A percentile compares a stretch with the other conserved stretches of the same genome.
phyloP scores from a whole-genome alignment of 2,329 filamentous ascomycete genomes.

The Aspergillus fumigatiaffinis region DNA sequence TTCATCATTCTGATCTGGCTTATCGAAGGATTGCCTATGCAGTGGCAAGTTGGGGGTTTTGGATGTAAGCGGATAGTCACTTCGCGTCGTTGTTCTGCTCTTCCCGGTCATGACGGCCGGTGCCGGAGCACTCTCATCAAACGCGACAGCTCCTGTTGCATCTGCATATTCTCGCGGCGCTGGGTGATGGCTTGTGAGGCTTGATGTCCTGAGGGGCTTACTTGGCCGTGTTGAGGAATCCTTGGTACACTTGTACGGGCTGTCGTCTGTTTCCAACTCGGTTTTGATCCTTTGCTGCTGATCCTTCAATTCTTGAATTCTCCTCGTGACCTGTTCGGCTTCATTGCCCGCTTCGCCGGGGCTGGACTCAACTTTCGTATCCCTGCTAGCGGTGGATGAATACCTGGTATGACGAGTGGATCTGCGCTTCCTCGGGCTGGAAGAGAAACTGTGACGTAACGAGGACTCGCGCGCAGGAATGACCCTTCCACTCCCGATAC shows the following conservation, averaged over 20 bases:
- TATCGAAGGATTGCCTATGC: conserved; percentile 28
- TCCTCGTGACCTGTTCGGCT: conserved; percentile 54
- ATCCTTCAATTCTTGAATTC: conserved; percentile 56
- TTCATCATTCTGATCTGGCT: conserved; percentile 25
- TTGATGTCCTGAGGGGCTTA: conserved; percentile 14
- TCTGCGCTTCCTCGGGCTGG: conserved; percentile 50
- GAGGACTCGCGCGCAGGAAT: conserved; percentile 69
- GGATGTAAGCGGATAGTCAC: conserved; percentile 23
- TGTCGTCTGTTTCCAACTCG: conserved; percentile 41
- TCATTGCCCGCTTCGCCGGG: conserved; percentile 38
- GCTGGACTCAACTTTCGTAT: conserved; percentile 38
- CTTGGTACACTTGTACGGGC: conserved; percentile 22
- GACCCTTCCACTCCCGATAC: conserved; percentile 46
- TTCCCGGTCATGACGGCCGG: conserved; percentile 63
- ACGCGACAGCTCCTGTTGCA: conserved; percentile 3
- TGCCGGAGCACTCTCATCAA: conserved; percentile 64
- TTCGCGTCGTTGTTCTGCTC: conserved; percentile 32
- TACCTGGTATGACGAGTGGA: conserved; percentile 45
- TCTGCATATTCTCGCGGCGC: conserved; percentile 11
- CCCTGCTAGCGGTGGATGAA: conserved; percentile 35
- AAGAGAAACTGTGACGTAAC: conserved; percentile 53
- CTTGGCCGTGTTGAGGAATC: conserved; percentile 11
- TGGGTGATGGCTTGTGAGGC: conserved; percentile 6
- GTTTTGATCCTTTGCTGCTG: conserved; percentile 54
- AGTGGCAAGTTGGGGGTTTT: conserved; percentile 25